Evolutionary conservation across 306 rosid species (phyloP), one percentile per base, ranked within the genome.

Genomic region (Lathyrus aphaca): DNA sequence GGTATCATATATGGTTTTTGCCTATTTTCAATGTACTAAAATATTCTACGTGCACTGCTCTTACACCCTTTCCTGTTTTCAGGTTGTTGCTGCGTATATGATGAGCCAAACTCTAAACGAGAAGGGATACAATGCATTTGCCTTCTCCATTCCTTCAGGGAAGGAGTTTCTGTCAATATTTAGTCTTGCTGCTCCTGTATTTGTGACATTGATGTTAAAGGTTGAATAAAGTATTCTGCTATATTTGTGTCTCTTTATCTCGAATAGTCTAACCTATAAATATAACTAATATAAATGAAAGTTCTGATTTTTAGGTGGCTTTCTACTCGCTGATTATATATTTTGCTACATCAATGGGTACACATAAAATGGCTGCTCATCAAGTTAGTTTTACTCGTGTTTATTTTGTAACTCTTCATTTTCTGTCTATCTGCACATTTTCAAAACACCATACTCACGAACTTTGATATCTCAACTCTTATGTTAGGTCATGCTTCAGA

Each of bases 41-140:
- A 16, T n/a, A 43, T 10, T 45, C 57, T 8, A 9, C 15, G 5
- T 37, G 29, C 62, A 37, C 50, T 67, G 61, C 73, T 35, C 38
- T 66, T 17, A 30, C 32, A 9, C 72, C 72, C 13, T 30, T 32
- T 49, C 49, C 40, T 66, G 27, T 27, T 35, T 35, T 15, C 46
- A 90, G 96, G 77, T 90, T 77, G 83, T 87, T 66, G 91, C 96
- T 27, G 89, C 86, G 10, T 87, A 69, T 74, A 84, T 84, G 94
- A 87, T 87, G 94, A 76, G 83, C 80, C 82, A 68, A 68, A 25
- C 78, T 27, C 86, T 90, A 51, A 87, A 87, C 60, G 59, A 75
- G 69, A 86, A 87, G 73, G 96, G 95, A 73, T 87, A 81, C 40
- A 77, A 74, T 71, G 85, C 83, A 13, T 90, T 64, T 77, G 48